Base-by-base conservation (phyloP, 345 rosid species). In the Bruguiera parviflora region DNA sequence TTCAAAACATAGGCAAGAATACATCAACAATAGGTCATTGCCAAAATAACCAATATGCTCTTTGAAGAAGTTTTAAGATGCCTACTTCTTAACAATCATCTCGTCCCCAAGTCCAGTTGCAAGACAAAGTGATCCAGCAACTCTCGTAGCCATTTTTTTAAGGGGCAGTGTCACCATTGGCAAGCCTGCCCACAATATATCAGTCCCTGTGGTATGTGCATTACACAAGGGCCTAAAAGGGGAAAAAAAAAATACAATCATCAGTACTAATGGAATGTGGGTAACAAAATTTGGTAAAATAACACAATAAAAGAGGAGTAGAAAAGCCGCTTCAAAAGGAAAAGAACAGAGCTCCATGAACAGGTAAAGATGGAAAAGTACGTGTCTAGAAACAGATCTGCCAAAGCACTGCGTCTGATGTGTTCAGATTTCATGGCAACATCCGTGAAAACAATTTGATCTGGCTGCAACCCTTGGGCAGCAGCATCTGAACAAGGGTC, bases 111-210 rank as follows among this genome's bases (percentile, higher is more conserved):
- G 83, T 22, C 99, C 99, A 71, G 99, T 92, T 58, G 99, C 97
- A 49, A 86, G 85, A 75, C 98, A 96, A 43, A 96, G 88, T 27
- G 99, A 96, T 61, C 99, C 99, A 77, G 99, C 98, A 64, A 96
- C 99, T 75, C 99, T 83, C 19, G 99, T 92, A 49, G 98, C 99
- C 99, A 96, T 96, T 79, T 92, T 95, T 79, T 96, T 96, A n/a
- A 90, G 97, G 3, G 99, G 99, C 59, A 84, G 74, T n/a, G 98
- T 96, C 77, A 96, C 86, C 92, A 96, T 92, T 2, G 99, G 98
- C 56, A 92, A 87, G 70, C 99, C 99, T 62, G 99, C 99, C 99
- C 99, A 96, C 22, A 96, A 73, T 10, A 96, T 82, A 84, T 96
- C 99, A 6, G 99, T 96, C 55, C 99, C 99, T 0, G 98, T 96